Evolutionary conservation across 2,329 filamentous ascomycete genomes (phyloP).

Genomic region (Arachnomyces sp.): DNA sequence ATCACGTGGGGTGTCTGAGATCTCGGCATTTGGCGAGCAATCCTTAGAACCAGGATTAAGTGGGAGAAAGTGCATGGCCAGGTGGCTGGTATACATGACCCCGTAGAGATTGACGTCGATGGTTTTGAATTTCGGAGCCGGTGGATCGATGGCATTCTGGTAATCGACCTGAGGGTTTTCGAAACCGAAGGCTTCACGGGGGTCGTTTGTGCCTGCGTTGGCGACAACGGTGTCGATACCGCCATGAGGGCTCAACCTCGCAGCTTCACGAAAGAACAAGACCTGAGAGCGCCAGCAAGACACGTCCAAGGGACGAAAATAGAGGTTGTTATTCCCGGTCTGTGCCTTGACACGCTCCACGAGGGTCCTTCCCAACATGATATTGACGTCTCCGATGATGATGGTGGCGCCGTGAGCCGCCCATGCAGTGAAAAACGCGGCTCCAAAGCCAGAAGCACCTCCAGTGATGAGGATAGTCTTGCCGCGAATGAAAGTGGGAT

Average conservation of each 20-base stretch:
- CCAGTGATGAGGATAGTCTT: constrained; percentile 60
- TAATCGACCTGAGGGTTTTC: constrained; percentile 36
- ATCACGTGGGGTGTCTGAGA: constrained; percentile 36
- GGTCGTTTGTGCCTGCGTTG: constrained; percentile 56
- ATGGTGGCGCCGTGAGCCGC: constrained; percentile 52
- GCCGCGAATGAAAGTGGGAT: constrained; percentile 10
- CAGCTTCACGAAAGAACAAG: constrained; percentile 54
- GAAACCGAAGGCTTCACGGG: constrained; percentile 30
- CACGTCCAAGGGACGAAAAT: constrained; percentile 49
- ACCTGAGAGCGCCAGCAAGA: constrained; percentile 59
- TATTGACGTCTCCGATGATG: constrained; percentile 57
- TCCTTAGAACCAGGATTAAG: constrained; percentile 40
- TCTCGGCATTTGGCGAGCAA: constrained; percentile 24
- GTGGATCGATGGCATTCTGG: constrained; percentile 31
- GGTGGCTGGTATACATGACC: constrained; percentile 57
- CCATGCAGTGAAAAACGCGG: constrained; percentile 48
- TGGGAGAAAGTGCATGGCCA: constrained; percentile 54
- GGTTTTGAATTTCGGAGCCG: constrained; percentile 45
- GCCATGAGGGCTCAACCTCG: constrained; percentile 45
- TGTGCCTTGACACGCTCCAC: constrained; percentile 49
- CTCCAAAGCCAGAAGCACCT: constrained; percentile 55
- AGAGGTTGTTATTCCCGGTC: constrained; percentile 54
- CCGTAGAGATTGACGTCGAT: constrained; percentile 58
- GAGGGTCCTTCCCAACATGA: constrained; percentile 48
- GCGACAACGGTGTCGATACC: constrained; percentile 58